Percentiles rank a stretch among this genome's conserved stretches.
Conservation (phyloP, 1,139 yeast genomes). For the Sugiyamaella grinbergsii region DNA sequence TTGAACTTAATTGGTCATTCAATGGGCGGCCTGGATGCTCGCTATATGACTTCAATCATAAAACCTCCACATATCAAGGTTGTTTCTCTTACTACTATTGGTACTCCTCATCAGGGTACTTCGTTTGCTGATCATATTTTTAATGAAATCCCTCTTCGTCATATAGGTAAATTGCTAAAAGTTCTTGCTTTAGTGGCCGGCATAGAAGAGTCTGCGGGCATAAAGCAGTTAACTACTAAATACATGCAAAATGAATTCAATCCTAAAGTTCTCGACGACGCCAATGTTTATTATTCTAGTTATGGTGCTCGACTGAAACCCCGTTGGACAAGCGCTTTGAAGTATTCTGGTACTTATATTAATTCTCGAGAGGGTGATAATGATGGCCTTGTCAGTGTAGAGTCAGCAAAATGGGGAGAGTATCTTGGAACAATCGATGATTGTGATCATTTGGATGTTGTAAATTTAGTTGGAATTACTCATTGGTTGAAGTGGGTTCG, state of each 20-base stretch:
- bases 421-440: conserved; percentile 75
- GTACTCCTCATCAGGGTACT: conserved; percentile 89
- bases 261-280: conserved; percentile 53
- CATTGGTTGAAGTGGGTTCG: conserved; percentile 27
- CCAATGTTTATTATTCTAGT: conserved; percentile 70
- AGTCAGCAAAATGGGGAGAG: conserved; percentile 80
- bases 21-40: conserved; percentile 89
- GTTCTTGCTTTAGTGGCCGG: conserved; percentile 24
- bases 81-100: conserved; percentile 72
- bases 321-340: conserved; percentile 60
- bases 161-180: conserved; percentile 19
- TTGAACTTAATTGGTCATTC: conserved; percentile 85
- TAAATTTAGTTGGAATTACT: conserved; percentile 48
- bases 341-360: conserved; percentile 63
- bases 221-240: conserved; percentile 53
- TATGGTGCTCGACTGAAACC: conserved; percentile 79
- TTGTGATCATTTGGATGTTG: conserved; percentile 83
- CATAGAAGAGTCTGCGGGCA: conserved; percentile 32
- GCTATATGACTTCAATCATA: conserved; percentile 67
- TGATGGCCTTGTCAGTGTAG: conserved; percentile 84
- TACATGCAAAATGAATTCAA: conserved; percentile 58
- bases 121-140: conserved; percentile 64
- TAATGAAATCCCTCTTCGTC: conserved; percentile 16
- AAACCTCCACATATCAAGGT: conserved; percentile 39
- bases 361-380: conserved; percentile 56